Conservation (phyloP, 1,139 yeast genomes). For the Geotrichum carabidarum region DNA sequence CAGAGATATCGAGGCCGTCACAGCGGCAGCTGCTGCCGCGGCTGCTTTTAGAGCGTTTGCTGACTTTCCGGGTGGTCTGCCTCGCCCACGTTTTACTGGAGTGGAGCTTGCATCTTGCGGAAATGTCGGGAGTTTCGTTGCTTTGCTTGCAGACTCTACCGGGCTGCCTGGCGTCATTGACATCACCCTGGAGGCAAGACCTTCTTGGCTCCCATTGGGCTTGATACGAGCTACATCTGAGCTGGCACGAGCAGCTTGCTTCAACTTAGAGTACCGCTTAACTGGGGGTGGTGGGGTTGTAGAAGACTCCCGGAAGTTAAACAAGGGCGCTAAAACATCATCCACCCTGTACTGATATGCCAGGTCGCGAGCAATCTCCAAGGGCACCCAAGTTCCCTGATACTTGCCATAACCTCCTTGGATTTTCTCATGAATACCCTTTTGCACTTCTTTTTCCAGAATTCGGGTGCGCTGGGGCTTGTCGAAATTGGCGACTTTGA, state of each 20-base stretch:
- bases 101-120: slow-evolving; percentile 11
- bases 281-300: slow-evolving; percentile 40
- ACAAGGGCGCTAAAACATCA: slow-evolving; percentile 60
- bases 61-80: slow-evolving; percentile 16
- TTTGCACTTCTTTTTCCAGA: slow-evolving; percentile 84
- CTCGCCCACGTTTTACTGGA: slow-evolving; percentile 17
- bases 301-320: slow-evolving; percentile 42
- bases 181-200: background rate
- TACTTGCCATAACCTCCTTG: slow-evolving; percentile 97
- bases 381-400: slow-evolving; percentile 97
- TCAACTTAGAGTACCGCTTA: slow-evolving; percentile 6
- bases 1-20: slow-evolving; percentile 15
- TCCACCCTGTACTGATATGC: slow-evolving; percentile 72
- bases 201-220: background rate
- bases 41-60: slow-evolving; percentile 18
- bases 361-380: slow-evolving; percentile 48
- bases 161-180: background rate
- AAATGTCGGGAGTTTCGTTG: slow-evolving; percentile 9
- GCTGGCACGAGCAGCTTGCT: background rate
- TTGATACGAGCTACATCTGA: background rate
- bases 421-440: slow-evolving; percentile 81
- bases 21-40: slow-evolving; percentile 19
- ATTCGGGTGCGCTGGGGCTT: slow-evolving; percentile 91
- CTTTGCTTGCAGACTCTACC: background rate
- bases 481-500: slow-evolving; percentile 91